phyloP scores from a whole-genome alignment of 129 eudicot species.

The Artemisia tridentata region DNA sequence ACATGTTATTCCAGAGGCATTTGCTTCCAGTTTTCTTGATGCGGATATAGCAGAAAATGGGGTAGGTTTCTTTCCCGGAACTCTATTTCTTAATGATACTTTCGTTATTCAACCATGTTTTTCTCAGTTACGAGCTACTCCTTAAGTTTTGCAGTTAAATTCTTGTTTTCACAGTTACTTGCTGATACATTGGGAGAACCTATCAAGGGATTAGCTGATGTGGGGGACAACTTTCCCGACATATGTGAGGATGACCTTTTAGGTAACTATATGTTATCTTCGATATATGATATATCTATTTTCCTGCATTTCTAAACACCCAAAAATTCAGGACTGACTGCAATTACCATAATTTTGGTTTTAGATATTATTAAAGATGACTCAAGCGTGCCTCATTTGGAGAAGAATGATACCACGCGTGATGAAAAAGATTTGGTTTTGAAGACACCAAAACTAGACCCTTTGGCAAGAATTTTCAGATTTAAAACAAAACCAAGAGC shows the following conservation, averaged over 20 bases:
- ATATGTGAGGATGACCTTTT: constrained; percentile 33
- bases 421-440: not conserved
- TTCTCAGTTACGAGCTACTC: not conserved
- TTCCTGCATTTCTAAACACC: not conserved
- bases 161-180: not conserved
- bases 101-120: not conserved
- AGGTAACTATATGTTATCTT: constrained; percentile 22
- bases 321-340: not conserved
- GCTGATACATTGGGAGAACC: constrained; percentile 12
- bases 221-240: constrained; percentile 20
- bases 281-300: not conserved
- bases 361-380: constrained; percentile 21
- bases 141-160: not conserved
- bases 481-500: constrained; percentile 37
- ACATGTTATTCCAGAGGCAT: not conserved
- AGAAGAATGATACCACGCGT: not conserved
- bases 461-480: constrained; percentile 30
- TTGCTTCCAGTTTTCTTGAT: not conserved
- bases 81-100: not conserved
- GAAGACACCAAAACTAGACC: constrained; percentile 7
- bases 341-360: constrained; percentile 4
- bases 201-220: constrained; percentile 9
- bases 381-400: constrained; percentile 7
- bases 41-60: not conserved
- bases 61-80: not conserved